Conservation (phyloP, 805 yeast species). For the Hanseniaspora vineae region DNA sequence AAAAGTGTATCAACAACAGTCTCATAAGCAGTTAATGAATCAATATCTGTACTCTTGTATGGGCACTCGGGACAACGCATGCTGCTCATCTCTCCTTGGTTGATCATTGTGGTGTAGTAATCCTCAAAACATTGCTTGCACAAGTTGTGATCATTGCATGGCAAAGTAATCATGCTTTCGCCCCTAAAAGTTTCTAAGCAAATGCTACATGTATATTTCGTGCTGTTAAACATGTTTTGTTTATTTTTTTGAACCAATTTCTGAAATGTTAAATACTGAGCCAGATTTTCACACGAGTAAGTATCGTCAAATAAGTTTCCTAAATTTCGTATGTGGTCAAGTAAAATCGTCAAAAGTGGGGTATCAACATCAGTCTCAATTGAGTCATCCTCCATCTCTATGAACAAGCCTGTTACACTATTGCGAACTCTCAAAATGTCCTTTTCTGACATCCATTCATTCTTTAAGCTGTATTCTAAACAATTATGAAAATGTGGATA, state of each 20-base stretch:
- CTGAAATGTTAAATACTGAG: conserved; percentile 8
- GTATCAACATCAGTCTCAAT: neutral
- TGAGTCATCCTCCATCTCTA: neutral
- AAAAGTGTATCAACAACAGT: conserved; percentile 29
- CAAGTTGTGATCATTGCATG: conserved; percentile 29
- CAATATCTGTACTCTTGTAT: conserved; percentile 11
- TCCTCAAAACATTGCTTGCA: conserved; percentile 34
- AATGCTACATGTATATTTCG: conserved; percentile 40
- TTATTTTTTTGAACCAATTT: conserved; percentile 16
- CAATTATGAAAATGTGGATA: conserved; percentile 14
- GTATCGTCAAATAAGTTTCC: neutral
- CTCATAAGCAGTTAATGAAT: conserved; percentile 13
- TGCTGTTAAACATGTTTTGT: conserved; percentile 19
- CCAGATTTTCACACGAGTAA: neutral
- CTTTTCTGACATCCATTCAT: conserved; percentile 20
- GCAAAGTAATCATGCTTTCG: conserved; percentile 19
- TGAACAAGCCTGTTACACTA: neutral
- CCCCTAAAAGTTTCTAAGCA: conserved; percentile 43
- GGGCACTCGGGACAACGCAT: conserved; percentile 47
- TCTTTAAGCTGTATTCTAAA: conserved; percentile 13
- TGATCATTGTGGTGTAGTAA: conserved; percentile 30
- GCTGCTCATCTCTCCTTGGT: conserved; percentile 34
- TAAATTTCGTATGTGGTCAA: neutral
- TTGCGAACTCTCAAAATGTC: neutral
- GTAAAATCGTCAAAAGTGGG: neutral